Conservation (phyloP, 139 green algal species). For the Trebouxia sp. region DNA sequence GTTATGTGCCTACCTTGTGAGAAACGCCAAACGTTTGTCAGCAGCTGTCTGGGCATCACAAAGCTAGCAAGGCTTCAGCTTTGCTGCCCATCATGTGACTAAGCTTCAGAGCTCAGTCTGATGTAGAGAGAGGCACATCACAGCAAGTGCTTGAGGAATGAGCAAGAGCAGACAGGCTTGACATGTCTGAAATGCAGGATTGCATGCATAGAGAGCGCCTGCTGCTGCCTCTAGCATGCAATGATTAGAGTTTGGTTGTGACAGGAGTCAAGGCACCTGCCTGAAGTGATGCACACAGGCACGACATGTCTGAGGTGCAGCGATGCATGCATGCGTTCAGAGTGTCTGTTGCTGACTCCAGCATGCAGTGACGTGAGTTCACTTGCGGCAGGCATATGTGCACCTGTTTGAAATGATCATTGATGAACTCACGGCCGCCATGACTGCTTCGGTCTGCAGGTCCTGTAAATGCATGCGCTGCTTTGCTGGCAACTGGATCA, state of each 20-base stretch:
- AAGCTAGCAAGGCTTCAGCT: too few relatives aligned
- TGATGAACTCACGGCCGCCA: neutral
- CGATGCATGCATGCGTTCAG: neutral
- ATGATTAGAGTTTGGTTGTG: too few relatives aligned
- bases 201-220: neutral
- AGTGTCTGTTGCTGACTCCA: neutral
- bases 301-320: neutral
- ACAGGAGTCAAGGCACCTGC: neutral
- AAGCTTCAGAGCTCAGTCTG: too few relatives aligned
- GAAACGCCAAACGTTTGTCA: too few relatives aligned
- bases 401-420: neutral
- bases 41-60: too few relatives aligned
- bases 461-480: neutral
- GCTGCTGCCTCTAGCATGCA: neutral
- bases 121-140: too few relatives aligned
- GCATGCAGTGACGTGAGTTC: neutral
- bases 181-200: too few relatives aligned
- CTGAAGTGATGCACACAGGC: neutral
- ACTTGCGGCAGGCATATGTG: neutral
- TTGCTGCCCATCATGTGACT: too few relatives aligned
- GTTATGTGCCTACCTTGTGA: too few relatives aligned
- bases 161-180: too few relatives aligned
- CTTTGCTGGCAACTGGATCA: neutral
- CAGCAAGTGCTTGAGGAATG: too few relatives aligned
- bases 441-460: conserved; percentile 26